Evolutionary conservation across 163 green algal genomes (phyloP).

Genomic region (Scenedesmus sp.): DNA sequence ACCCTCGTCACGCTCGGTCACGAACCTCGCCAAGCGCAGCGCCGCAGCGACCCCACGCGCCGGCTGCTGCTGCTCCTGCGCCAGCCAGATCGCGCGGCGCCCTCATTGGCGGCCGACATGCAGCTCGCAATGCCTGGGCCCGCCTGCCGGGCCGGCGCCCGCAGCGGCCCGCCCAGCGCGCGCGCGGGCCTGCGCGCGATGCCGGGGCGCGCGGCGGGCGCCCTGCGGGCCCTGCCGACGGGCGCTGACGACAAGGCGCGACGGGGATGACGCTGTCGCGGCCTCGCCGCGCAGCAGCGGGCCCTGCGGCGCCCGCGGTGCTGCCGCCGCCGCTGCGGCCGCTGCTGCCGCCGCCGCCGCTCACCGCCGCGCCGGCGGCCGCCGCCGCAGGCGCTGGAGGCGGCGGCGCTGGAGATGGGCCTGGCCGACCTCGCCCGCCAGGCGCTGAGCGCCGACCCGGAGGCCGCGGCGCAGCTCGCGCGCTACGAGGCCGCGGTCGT

Average conservation of each 20-base stretch:
- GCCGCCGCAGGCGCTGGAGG: conserved; percentile 10
- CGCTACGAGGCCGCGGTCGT: conserved; percentile 61
- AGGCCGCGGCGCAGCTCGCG: conserved; percentile 55
- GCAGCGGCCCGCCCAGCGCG: not conserved
- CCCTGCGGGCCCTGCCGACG: too few relatives aligned
- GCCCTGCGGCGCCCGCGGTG: not conserved
- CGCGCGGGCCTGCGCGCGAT: too few relatives aligned
- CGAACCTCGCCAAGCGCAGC: too few relatives aligned
- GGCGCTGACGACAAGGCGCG: too few relatives aligned
- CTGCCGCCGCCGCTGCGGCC: not conserved
- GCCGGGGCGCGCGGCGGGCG: too few relatives aligned
- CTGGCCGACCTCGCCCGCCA: conserved; percentile 42
- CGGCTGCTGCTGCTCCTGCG: too few relatives aligned
- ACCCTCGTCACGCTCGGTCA: too few relatives aligned
- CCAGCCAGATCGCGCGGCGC: not conserved
- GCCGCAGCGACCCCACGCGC: too few relatives aligned
- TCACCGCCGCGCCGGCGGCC: not conserved
- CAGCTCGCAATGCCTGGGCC: too few relatives aligned
- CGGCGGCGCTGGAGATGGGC: conserved; percentile 26
- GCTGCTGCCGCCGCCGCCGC: not conserved
- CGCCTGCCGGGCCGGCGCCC: not conserved
- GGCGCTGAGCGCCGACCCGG: conserved; percentile 50
- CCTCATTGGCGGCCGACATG: too few relatives aligned
- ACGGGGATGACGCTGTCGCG: too few relatives aligned
- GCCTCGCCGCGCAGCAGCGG: too few relatives aligned